Conservation (phyloP, 179 eudicot genomes). For the Silene noctiflora region DNA sequence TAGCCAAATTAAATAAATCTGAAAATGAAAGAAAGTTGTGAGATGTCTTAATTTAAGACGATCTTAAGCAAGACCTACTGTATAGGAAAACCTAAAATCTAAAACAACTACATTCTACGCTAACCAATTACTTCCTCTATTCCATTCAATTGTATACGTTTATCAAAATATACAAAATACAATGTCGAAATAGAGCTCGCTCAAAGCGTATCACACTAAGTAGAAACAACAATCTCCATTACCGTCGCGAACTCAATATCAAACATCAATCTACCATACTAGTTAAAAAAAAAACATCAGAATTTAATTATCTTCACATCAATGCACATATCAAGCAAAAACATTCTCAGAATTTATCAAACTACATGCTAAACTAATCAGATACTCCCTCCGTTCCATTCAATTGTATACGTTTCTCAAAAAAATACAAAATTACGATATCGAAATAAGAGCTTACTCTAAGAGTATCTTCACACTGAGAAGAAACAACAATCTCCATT, state of each 20-base stretch:
- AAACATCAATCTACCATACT: not conserved
- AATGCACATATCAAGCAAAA: not conserved
- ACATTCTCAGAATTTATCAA: not conserved
- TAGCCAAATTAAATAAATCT: no score
- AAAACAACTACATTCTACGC: not conserved
- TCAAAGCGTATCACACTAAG: conserved; percentile 40
- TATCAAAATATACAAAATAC: not conserved
- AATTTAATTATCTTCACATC: not conserved
- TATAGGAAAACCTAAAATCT: not conserved
- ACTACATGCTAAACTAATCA: not conserved
- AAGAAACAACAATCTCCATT: conserved; percentile 39
- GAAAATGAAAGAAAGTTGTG: no score
- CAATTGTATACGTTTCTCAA: no score
- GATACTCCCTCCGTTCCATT: not conserved
- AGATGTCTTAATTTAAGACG: no score
- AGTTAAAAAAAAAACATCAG: not conserved
- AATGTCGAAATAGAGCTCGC: conserved; percentile 27
- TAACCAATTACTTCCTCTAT: not conserved
- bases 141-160: not conserved
- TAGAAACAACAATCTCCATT: conserved; percentile 38
- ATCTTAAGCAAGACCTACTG: no score
- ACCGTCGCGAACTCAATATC: conserved; percentile 34
- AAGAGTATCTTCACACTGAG: conserved; percentile 45
- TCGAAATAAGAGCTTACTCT: conserved; percentile 33
- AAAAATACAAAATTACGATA: no score